Conservation (phyloP, 768 basidiomycete genomes). For the Boletales sp. region DNA sequence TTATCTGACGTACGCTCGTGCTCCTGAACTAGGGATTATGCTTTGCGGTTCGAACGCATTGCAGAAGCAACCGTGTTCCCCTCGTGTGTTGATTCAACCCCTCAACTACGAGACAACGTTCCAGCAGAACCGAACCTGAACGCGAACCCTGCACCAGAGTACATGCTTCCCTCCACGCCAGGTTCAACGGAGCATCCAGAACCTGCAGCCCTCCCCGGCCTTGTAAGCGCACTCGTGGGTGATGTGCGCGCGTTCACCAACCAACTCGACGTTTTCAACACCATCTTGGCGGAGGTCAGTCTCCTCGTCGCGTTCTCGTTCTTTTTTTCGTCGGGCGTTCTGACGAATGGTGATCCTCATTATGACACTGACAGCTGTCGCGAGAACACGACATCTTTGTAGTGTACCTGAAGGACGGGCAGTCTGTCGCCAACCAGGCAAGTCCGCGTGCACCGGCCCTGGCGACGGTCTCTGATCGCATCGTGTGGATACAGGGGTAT, state of each 20-base stretch:
- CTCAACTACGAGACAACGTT: background rate
- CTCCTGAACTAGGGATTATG: constrained; percentile 1
- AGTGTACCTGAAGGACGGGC: constrained; percentile 20
- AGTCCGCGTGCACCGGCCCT: background rate
- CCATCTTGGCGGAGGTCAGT: constrained; percentile 13
- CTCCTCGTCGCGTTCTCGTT: background rate
- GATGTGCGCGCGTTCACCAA: constrained; percentile 9
- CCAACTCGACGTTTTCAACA: constrained; percentile 7
- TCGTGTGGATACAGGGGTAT: constrained; percentile 8
- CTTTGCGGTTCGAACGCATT: constrained; percentile 3
- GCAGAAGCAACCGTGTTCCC: constrained; percentile 3
- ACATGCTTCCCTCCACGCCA: background rate
- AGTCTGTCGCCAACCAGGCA: constrained; percentile 10
- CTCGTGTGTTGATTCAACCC: background rate
- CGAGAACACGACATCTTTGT: constrained; percentile 16
- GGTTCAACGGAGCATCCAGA: background rate
- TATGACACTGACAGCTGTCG: constrained; percentile 4
- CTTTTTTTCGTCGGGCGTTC: background rate
- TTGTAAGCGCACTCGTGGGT: constrained; percentile 1
- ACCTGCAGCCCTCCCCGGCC: background rate
- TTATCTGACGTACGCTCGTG: too few species aligned
- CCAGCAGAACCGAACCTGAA: background rate
- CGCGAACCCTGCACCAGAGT: background rate
- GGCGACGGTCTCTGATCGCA: too few species aligned
- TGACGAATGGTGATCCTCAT: background rate